These are phyloP conservation scores for Lentinula aciculospora DNA, from an alignment of 768 basidiomycete genomes.

Conservation along the genomic window DNA sequence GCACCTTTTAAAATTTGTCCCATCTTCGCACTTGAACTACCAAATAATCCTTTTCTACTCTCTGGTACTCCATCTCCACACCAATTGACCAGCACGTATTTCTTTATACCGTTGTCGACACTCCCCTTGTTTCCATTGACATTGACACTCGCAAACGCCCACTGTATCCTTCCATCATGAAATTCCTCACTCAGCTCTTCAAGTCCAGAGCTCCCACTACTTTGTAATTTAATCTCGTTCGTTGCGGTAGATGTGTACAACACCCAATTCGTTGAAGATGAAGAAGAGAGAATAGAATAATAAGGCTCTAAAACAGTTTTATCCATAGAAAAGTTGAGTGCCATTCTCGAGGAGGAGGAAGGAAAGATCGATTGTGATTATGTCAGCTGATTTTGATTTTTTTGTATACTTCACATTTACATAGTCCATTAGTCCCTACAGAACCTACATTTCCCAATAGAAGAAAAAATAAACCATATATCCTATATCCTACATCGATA, in stretches of 20 bases:
- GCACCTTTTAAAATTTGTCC: conserved; percentile 75
- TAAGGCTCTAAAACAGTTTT: no score
- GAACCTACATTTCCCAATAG: no score
- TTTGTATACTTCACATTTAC: no score
- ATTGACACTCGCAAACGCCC: no score
- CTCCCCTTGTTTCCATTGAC: no score
- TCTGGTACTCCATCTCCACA: conserved; percentile 96
- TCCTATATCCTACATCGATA: no score
- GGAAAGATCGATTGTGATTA: no score
- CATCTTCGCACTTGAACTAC: conserved; percentile 79
- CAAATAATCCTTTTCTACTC: conserved; percentile 87
- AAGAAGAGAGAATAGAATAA: background rate
- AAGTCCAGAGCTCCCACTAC: conserved; percentile 80
- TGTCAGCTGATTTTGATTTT: no score
- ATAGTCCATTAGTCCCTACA: no score
- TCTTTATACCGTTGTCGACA: conserved; percentile 83
- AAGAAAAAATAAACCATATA: no score
- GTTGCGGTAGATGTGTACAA: conserved; percentile 55
- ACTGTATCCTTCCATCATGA: conserved; percentile 56
- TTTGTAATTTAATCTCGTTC: conserved; percentile 84
- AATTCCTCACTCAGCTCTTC: conserved; percentile 94
- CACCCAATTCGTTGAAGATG: conserved; percentile 39
- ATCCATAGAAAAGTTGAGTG: no score
- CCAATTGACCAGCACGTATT: conserved; percentile 97
- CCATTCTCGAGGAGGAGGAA: no score